Evolutionary conservation across 257 asterid genomes (phyloP).

Genomic region (Solanum pennellii): DNA sequence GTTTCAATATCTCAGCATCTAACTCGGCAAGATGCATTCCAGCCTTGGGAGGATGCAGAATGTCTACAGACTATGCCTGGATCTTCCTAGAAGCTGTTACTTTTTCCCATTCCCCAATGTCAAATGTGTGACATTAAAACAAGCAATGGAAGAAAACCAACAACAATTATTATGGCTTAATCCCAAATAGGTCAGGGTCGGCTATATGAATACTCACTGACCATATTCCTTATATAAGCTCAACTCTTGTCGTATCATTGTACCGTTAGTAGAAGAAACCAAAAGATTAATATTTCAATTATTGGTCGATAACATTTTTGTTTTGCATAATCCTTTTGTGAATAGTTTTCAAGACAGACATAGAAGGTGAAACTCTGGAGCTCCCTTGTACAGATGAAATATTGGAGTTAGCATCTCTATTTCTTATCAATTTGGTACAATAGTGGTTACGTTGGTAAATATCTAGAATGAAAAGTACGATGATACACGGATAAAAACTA

Average conservation of each 20-base stretch:
- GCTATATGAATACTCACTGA: not conserved
- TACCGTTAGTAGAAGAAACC: not conserved
- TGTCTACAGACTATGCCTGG: slow-evolving; percentile 4
- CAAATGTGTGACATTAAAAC: not conserved
- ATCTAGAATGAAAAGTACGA: too few relatives aligned
- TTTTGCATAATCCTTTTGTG: not conserved
- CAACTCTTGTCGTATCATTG: not conserved
- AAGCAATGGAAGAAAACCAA: not conserved
- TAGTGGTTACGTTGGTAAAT: not conserved
- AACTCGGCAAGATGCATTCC: slow-evolving; percentile 8
- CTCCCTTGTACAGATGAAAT: slow-evolving; percentile 44
- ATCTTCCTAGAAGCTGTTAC: not conserved
- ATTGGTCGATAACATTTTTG: not conserved
- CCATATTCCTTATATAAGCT: not conserved
- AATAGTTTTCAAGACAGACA: not conserved
- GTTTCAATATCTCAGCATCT: slow-evolving; percentile 3
- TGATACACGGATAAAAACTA: too few relatives aligned
- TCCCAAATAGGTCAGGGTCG: not conserved
- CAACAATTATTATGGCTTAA: not conserved
- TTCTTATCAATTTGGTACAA: not conserved
- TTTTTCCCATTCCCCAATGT: not conserved
- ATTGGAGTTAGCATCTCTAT: not conserved
- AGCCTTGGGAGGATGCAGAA: slow-evolving; percentile 11
- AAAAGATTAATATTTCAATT: not conserved
- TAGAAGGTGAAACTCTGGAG: slow-evolving; percentile 42